Base-by-base conservation (phyloP, 2,329 filamentous ascomycete species). In the Tolypocladium amazonense region DNA sequence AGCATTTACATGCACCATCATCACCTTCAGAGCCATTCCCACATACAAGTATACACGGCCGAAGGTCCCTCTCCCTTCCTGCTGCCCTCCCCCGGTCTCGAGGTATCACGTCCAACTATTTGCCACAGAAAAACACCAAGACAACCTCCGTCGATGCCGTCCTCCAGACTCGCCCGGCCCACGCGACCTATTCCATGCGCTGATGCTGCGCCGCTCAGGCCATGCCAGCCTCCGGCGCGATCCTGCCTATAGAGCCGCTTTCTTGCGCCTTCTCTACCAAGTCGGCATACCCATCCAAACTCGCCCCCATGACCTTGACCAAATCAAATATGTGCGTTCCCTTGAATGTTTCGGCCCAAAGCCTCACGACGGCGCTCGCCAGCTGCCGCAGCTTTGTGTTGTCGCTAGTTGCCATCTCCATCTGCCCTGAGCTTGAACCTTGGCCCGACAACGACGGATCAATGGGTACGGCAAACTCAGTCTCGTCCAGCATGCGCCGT, bases 261-360 rank as follows among this genome's bases (percentile, higher is more conserved):
- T 55, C 50, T 15, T 25, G 53, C 6, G 79, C 77, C 69, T 83
- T 84, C 67, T 84, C 81, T 39, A 84, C 70, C 61, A 84, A 66
- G 59, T 83, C 79, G 1, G 81, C 82, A 64, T 84, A 85, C 4
- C 77, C 77, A 59, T 85, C 82, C 56, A 86, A 67, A 20, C 81
- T 81, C 20, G 76, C 74, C 0, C 81, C 82, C 75, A 86, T 83
- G 3, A 81, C 78, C 65, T 79, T 80, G 50, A 85, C 78, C 61
- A 85, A 77, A 60, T 85, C 82, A 64, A 85, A 86, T 8, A 85
- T 80, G 64, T 86, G 82, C 14, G 78, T 78, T 14, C 82, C 83
- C 62, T 84, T 84, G 68, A 86, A 86, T 1, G 82, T 81, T 67
- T 85, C 82, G 0, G 82, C 81, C 83, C 83, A 86, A 2, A 86